Base-by-base conservation (phyloP, 148 eudicot genomes). In the Camellia sinensis region DNA sequence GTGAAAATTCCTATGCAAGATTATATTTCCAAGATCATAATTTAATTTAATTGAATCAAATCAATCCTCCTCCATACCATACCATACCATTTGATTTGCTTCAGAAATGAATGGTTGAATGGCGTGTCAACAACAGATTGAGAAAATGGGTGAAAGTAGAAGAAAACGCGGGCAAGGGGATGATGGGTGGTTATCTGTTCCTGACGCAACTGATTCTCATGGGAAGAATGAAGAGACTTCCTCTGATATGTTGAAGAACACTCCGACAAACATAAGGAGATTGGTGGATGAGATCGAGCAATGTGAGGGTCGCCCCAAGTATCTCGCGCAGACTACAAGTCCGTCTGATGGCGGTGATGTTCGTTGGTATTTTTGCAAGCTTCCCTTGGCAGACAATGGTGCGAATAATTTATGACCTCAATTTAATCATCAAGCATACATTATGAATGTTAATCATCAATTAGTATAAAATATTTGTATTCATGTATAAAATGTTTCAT, bases 281-380 rank as follows among this genome's bases (percentile, higher is more conserved):
- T 90, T 93, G 83, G 97, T 84, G 1, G 87, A 85, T 88, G 98
- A 96, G 78, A 96, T 96, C 76, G 90, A 91, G 80, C 99, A 96
- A 78, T 91, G 83, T 69, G 94, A 93, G 78, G 99, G 98, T 18
- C 87, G 98, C 62, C 91, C 86, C 72, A 96, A 96, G 90, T 96
- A 96, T 83, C 94, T 91, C 75, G 94, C 98, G 0, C 95, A 89
- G 56, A 96, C 99, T 8, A 82, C 78, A n/a, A 96, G 99, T 78
- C 90, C 97, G 2, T 93, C 94, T 9, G 99, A 96, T 85, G 97
- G 98, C 3, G 92, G 95, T 22, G 99, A 96, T 86, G 95, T 96
- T 80, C 80, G 97, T 40, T 96, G 99, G 99, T 96, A 93, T 82
- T 96, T 96, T 73, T 92, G 99, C 85, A 96, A 96, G 86, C 90